Percentiles rank a stretch among this genome's conserved stretches.
Evolutionary conservation across 768 basidiomycete genomes (phyloP).

Genomic region (Crassisporium funariophilum): DNA sequence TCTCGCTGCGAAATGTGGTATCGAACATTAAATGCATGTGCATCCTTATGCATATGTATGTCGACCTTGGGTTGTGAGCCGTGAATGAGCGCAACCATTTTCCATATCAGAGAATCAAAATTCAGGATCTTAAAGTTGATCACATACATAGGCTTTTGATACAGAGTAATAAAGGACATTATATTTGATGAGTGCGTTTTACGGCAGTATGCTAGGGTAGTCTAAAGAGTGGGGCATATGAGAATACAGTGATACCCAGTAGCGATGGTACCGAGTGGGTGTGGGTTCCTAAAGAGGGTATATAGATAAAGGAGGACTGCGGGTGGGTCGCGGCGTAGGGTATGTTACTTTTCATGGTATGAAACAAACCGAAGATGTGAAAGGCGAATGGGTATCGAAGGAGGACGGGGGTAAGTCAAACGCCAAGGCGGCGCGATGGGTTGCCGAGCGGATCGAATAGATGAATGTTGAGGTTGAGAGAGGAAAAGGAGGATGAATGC

Average conservation of each 20-base stretch:
- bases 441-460: background rate
- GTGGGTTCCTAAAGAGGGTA: slow-evolving; percentile 10
- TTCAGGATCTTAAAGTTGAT: background rate
- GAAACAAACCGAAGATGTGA: background rate
- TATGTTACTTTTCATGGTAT: slow-evolving; percentile 1
- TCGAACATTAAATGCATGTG: no score
- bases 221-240: slow-evolving; percentile 7
- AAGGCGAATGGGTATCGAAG: background rate
- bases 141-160: slow-evolving; percentile 11
- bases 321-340: no score
- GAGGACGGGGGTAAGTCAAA: background rate
- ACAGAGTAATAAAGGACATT: slow-evolving; percentile 5
- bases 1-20: no score
- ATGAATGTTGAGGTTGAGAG: slow-evolving; percentile 1
- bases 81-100: no score
- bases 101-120: no score
- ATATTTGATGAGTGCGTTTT: slow-evolving; percentile 7
- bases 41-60: no score
- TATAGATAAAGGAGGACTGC: slow-evolving; percentile 3
- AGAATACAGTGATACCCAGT: slow-evolving; percentile 2
- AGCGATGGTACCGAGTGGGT: slow-evolving; percentile 4
- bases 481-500: slow-evolving; percentile 5
- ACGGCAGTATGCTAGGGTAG: slow-evolving; percentile 18
- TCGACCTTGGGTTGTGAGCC: no score
- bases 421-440: background rate